A percentile compares a stretch with the other conserved stretches of the same genome.
phyloP scores from a whole-genome alignment of 345 rosid genomes.

The Corchorus capsularis region DNA sequence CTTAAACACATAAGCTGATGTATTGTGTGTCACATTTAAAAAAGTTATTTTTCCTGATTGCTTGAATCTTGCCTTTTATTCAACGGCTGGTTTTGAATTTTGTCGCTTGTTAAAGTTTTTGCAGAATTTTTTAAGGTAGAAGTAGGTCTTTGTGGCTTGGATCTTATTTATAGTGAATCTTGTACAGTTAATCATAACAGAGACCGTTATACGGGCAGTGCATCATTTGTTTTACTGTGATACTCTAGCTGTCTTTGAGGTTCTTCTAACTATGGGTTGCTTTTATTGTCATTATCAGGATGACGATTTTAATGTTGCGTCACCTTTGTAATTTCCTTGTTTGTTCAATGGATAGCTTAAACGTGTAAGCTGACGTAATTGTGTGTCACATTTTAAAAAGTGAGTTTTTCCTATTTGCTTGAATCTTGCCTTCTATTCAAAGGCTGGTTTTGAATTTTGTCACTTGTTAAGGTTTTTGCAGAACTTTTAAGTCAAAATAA shows the following conservation, averaged over 20 bases:
- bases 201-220: background rate
- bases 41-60: background rate
- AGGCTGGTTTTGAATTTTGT: background rate
- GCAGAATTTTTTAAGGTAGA: background rate
- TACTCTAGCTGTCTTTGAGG: background rate
- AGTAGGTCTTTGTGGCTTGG: no score
- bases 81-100: background rate
- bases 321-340: conserved; percentile 10
- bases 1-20: background rate
- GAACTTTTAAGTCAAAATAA: conserved; percentile 7
- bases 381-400: background rate
- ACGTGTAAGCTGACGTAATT: background rate
- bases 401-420: background rate
- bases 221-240: background rate
- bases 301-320: background rate
- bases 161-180: background rate
- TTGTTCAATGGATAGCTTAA: background rate
- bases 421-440: background rate
- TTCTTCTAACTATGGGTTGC: background rate
- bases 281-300: background rate
- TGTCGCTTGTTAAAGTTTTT: conserved; percentile 11
- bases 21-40: background rate
- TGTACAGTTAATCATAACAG: background rate
- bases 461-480: conserved; percentile 3
- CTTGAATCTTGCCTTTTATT: background rate